phyloP scores from a whole-genome alignment of 192 early-diverging fungal species.

The Mortierella hygrophila region DNA sequence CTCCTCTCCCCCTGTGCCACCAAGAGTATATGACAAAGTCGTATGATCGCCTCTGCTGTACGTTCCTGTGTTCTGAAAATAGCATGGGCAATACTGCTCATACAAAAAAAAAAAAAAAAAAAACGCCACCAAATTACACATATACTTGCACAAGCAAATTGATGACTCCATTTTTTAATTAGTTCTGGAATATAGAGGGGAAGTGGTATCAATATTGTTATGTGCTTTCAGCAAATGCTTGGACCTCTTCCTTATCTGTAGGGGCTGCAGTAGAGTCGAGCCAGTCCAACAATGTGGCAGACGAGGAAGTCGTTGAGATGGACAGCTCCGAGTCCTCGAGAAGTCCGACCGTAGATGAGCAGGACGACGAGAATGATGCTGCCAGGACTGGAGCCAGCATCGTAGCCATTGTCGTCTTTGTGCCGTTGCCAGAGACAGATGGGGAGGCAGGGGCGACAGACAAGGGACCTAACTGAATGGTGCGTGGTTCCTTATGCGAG shows the following conservation, averaged over 20 bases:
- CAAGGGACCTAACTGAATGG: background rate
- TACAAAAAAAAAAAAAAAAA: no score
- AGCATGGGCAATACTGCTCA: no score
- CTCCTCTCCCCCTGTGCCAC: no score
- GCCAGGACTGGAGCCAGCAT: background rate
- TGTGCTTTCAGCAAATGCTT: background rate
- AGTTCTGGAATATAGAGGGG: background rate
- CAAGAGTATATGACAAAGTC: no score
- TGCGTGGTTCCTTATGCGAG: background rate
- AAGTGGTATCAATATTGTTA: background rate
- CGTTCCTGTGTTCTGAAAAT: no score
- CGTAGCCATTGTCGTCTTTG: background rate
- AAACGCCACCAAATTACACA: background rate
- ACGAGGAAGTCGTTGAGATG: background rate
- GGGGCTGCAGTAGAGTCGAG: background rate
- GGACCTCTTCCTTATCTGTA: background rate
- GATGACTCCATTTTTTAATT: background rate
- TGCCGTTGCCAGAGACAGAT: background rate
- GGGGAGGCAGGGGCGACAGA: background rate
- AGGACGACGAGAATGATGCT: background rate
- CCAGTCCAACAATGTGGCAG: background rate
- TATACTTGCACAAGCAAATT: background rate
- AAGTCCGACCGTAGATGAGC: background rate
- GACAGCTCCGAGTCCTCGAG: background rate
- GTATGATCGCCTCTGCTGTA: no score